Percentiles rank a stretch among this genome's conserved stretches.
Conservation (phyloP, 1,284 basidiomycete species). For the Heterobasidion occidentale region DNA sequence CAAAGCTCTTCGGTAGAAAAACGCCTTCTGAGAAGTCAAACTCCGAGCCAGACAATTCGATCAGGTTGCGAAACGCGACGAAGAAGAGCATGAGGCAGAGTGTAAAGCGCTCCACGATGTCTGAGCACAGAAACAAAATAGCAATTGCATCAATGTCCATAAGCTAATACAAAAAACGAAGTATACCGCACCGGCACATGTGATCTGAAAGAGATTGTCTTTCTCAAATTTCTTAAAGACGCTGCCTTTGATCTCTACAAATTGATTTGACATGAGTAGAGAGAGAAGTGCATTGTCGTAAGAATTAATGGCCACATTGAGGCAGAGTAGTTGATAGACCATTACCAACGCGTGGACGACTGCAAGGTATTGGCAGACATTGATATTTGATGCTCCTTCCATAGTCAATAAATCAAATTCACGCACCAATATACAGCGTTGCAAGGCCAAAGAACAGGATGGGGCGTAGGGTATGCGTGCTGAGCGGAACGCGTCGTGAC, state of each 20-base stretch:
- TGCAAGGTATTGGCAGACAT: constrained; percentile 22
- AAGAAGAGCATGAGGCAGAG: constrained; percentile 86
- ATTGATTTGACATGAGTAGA: constrained; percentile 94
- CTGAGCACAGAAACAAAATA: constrained; percentile 28
- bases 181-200: constrained; percentile 73
- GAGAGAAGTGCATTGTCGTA: constrained; percentile 96
- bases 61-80: constrained; percentile 91
- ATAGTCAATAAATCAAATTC: not conserved
- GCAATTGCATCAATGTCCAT: constrained; percentile 1
- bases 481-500: constrained; percentile 53
- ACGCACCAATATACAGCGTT: constrained; percentile 77
- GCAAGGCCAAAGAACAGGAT: constrained; percentile 83
- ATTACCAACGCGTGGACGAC: constrained; percentile 91
- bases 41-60: constrained; percentile 88
- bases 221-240: constrained; percentile 99
- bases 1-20: constrained; percentile 78
- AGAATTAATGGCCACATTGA: constrained; percentile 98
- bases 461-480: constrained; percentile 64
- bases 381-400: not conserved
- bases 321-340: constrained; percentile 91
- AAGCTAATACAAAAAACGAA: not conserved
- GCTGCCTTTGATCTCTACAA: constrained; percentile 98
- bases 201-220: constrained; percentile 99
- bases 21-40: constrained; percentile 69
- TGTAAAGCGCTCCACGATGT: constrained; percentile 98